Base-by-base conservation (phyloP, 2,329 filamentous ascomycete species). In the Arthroderma sp. region DNA sequence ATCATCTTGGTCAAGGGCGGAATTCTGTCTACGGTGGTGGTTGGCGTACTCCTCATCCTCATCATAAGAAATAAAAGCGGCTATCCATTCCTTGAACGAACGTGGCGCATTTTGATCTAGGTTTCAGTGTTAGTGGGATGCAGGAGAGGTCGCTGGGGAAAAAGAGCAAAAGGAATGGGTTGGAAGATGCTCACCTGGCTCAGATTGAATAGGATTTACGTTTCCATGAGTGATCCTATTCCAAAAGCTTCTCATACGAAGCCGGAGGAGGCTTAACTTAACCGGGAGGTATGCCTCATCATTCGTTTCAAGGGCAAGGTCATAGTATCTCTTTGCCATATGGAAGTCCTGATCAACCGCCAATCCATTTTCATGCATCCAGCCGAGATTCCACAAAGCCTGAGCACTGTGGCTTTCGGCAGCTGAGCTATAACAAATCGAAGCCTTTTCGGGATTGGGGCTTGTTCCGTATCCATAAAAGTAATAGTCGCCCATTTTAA, bases 401-500 rank as follows among this genome's bases (percentile, higher is more conserved):
- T 98, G 93, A 2, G 89, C 91, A 54, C 86, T 94, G 54, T 89
- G 80, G 48, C 84, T 87, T 58, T 98, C 91, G 0, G 88, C 88
- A 1, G 91, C 91, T 3, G 86, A 84, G 43, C 84, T 82, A 57
- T 98, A 98, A 68, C 91, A 98, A 38, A 83, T 80, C 0, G 88
- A 87, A 4, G 93, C 93, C 63, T 94, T 94, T 54, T 88, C 81
- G 11, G 83, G 68, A 52, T 93, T 83, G 0, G 69, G 56, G 5
- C 76, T 68, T 0, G 83, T 77, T 3, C 89, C 89, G 27, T 88
- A 75, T 5, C 91, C 91, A 45, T 77, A 67, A 30, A 94, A 79
- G 62, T 98, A 96, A 64, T 96, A 96, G 65, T 98, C 93, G 34
- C 91, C 91, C 83, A 96, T 94, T 67, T 98, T 98, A 52, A 98